Conservation (phyloP, 2,329 filamentous ascomycete species). For the Chrysosporium keratinophilum region DNA sequence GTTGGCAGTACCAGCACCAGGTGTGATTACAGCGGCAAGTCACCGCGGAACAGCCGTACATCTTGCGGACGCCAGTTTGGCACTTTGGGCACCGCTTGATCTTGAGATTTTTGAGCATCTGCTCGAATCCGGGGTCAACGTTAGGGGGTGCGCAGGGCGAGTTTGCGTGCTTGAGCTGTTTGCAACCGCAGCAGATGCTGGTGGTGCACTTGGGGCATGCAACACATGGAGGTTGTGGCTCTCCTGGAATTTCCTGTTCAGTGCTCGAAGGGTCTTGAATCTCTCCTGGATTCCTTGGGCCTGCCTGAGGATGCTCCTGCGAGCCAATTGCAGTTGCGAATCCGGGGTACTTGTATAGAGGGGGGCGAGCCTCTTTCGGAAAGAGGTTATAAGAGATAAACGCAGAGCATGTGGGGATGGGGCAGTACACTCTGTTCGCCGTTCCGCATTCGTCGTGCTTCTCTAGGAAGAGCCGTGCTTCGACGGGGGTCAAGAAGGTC, state of each 20-base stretch:
- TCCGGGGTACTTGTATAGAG: background rate
- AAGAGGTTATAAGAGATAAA: conserved; percentile 37
- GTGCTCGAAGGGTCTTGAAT: conserved; percentile 16
- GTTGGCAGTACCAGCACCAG: conserved; percentile 41
- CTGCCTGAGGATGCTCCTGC: background rate
- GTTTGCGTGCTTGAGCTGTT: conserved; percentile 31
- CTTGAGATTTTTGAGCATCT: conserved; percentile 34
- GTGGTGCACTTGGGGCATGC: conserved; percentile 37
- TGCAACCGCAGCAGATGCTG: conserved; percentile 38
- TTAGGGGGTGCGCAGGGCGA: conserved; percentile 29
- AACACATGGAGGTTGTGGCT: conserved; percentile 21
- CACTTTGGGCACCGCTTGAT: conserved; percentile 45
- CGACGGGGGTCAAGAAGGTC: conserved; percentile 27
- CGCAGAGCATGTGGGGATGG: conserved; percentile 38
- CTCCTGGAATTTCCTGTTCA: background rate
- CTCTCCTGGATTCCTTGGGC: background rate
- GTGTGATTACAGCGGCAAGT: conserved; percentile 41
- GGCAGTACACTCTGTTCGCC: conserved; percentile 40
- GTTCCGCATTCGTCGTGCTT: conserved; percentile 43
- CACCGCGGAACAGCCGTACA: conserved; percentile 43
- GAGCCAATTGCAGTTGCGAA: background rate
- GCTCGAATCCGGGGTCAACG: conserved; percentile 26
- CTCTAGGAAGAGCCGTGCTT: conserved; percentile 30
- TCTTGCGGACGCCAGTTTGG: conserved; percentile 37
- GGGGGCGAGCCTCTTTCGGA: conserved; percentile 1